A percentile compares a stretch with the other conserved stretches of the same genome.
Conservation (phyloP, 495 filamentous ascomycete genomes). For the Clohesyomyces aquaticus region DNA sequence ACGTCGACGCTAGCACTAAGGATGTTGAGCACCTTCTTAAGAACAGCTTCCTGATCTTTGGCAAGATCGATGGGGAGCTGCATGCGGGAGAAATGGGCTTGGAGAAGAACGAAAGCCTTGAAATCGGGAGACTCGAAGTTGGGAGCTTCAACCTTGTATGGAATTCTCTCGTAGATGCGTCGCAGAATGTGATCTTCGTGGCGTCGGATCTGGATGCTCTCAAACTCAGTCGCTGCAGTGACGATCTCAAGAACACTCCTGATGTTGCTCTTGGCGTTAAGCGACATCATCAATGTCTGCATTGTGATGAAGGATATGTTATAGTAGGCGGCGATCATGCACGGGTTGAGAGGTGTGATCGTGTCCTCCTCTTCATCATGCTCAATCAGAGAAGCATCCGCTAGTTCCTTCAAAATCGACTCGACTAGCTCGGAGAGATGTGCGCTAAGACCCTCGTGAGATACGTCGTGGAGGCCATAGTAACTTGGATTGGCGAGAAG, state of each 20-base stretch:
- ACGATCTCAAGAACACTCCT: conserved; percentile 97
- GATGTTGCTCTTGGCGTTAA: conserved; percentile 84
- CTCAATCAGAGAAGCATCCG: conserved; percentile 94
- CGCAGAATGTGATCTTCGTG: conserved; percentile 89
- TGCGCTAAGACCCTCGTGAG: conserved; percentile 89
- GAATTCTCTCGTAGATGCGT: conserved; percentile 90
- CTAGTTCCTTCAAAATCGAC: conserved; percentile 85
- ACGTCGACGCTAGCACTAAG: conserved; percentile 93
- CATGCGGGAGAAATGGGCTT: conserved; percentile 97
- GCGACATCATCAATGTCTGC: conserved; percentile 98
- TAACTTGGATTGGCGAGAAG: conserved; percentile 97
- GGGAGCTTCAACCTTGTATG: conserved; percentile 88
- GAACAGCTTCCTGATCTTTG: conserved; percentile 90
- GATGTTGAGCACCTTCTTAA: conserved; percentile 83
- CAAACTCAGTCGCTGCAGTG: conserved; percentile 95
- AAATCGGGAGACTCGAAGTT: conserved; percentile 94
- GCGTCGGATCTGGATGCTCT: conserved; percentile 89
- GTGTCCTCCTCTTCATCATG: conserved; percentile 95
- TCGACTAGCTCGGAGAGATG: conserved; percentile 96
- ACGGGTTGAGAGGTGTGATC: conserved; percentile 86
- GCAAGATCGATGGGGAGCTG: conserved; percentile 94
- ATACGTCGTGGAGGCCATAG: conserved; percentile 86
- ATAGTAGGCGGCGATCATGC: conserved; percentile 98
- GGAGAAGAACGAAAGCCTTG: conserved; percentile 94
- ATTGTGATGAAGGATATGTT: conserved; percentile 99